Conservation (phyloP, 2,329 filamentous ascomycete species). For the Alternaria angustiovoidea region DNA sequence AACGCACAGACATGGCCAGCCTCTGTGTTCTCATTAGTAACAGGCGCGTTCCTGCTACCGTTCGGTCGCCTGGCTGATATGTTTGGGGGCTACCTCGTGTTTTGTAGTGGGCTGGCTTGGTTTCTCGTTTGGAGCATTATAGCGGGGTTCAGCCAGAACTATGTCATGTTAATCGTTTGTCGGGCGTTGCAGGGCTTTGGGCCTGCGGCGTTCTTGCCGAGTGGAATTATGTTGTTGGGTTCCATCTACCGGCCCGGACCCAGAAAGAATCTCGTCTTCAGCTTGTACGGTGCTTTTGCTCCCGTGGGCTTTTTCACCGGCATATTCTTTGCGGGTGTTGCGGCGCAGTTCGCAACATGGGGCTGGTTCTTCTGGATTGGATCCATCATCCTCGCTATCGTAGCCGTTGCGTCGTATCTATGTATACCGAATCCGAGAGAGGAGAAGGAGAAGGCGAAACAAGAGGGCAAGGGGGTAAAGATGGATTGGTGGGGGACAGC, state of each 20-base stretch:
- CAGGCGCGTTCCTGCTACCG: conserved; percentile 48
- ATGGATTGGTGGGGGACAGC: conserved; percentile 51
- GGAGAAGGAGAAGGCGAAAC: conserved; percentile 12
- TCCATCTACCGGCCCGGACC: conserved; percentile 71
- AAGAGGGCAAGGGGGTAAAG: conserved; percentile 24
- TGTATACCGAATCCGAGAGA: conserved; percentile 38
- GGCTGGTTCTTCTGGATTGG: conserved; percentile 48
- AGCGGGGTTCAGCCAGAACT: conserved; percentile 72
- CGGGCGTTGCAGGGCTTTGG: conserved; percentile 79
- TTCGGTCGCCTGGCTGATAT: conserved; percentile 68
- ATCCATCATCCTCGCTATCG: conserved; percentile 43
- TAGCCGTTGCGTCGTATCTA: conserved; percentile 39
- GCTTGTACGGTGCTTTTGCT: conserved; percentile 63
- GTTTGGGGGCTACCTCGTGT: conserved; percentile 69
- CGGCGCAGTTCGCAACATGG: conserved; percentile 43
- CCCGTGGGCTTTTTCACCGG: conserved; percentile 57
- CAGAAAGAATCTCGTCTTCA: conserved; percentile 73
- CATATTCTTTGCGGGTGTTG: conserved; percentile 48
- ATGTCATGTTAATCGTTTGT: conserved; percentile 75
- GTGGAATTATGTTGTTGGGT: conserved; percentile 71
- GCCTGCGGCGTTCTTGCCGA: conserved; percentile 74
- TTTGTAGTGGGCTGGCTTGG: conserved; percentile 70
- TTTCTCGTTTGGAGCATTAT: conserved; percentile 73
- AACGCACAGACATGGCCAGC: conserved; percentile 62
- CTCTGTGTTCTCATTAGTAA: conserved; percentile 49